Conservation (phyloP, 1,284 basidiomycete species). For the Phellopilus nigrolimitatus region DNA sequence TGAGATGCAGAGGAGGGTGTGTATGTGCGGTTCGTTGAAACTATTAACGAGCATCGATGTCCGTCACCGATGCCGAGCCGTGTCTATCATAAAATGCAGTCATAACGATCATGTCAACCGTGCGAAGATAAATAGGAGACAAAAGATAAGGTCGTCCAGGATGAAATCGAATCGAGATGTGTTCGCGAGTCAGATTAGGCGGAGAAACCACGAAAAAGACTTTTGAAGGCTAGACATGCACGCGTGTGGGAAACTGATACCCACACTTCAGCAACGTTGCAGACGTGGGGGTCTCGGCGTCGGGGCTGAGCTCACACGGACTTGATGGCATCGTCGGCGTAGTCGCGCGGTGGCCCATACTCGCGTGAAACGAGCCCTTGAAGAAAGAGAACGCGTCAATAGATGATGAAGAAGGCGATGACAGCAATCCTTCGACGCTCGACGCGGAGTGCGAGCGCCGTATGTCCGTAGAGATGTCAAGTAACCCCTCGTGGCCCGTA, state of each 20-base stretch:
- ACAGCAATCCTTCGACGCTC: slow-evolving; percentile 47
- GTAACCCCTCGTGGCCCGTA: slow-evolving; percentile 44
- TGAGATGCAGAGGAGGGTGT: too few species aligned
- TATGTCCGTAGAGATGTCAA: slow-evolving; percentile 27
- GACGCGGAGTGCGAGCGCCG: slow-evolving; percentile 53
- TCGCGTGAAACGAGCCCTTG: slow-evolving; percentile 3
- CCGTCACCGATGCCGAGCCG: too few species aligned
- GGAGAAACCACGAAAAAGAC: too few species aligned
- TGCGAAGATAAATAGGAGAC: too few species aligned
- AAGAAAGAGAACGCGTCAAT: slow-evolving; percentile 3
- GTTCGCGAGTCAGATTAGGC: too few species aligned
- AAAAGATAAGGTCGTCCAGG: too few species aligned
- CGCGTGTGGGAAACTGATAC: background rate
- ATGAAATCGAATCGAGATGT: too few species aligned
- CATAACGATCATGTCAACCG: too few species aligned
- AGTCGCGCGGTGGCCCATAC: background rate
- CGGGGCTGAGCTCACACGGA: background rate
- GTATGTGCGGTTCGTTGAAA: too few species aligned
- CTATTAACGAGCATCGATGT: too few species aligned
- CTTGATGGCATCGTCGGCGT: slow-evolving; percentile 1
- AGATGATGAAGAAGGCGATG: slow-evolving; percentile 21
- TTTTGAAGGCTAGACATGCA: slow-evolving; percentile 4
- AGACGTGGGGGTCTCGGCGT: slow-evolving; percentile 3
- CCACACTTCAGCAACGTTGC: slow-evolving; percentile 5
- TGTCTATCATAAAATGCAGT: too few species aligned